phyloP scores from a whole-genome alignment of 192 early-diverging fungal genomes.

The Gaertneriomyces sp. region DNA sequence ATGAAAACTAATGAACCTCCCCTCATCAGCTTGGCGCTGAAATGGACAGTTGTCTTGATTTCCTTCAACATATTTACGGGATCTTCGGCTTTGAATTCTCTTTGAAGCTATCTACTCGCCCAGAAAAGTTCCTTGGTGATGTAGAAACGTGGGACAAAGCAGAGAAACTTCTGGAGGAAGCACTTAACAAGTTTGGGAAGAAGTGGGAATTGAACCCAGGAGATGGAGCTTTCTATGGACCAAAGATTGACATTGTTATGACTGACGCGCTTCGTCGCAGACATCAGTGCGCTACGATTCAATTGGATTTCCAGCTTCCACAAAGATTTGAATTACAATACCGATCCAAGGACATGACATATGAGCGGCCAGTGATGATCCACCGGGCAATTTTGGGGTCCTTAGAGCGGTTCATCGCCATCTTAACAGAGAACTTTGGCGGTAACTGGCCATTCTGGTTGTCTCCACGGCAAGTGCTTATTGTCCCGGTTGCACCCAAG shows the following conservation, averaged over 20 bases:
- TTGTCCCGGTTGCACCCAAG: constrained; percentile 81
- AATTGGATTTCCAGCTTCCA: constrained; percentile 97
- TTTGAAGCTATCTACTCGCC: constrained; percentile 91
- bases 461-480: constrained; percentile 85
- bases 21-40: constrained; percentile 45
- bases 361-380: constrained; percentile 89
- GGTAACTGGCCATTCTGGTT: constrained; percentile 99
- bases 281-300: constrained; percentile 96
- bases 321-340: constrained; percentile 48
- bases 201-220: constrained; percentile 88
- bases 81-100: constrained; percentile 89
- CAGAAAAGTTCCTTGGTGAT: constrained; percentile 92
- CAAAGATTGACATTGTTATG: constrained; percentile 98
- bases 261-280: constrained; percentile 86
- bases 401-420: constrained; percentile 93
- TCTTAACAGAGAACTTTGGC: constrained; percentile 92
- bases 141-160: constrained; percentile 89
- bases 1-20: not conserved
- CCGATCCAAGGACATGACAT: constrained; percentile 47
- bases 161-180: constrained; percentile 74
- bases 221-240: constrained; percentile 99
- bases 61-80: constrained; percentile 85
- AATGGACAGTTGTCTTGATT: constrained; percentile 81
- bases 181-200: constrained; percentile 74
- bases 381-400: constrained; percentile 96